A percentile compares a stretch with the other conserved stretches of the same genome.
Evolutionary conservation across 805 yeast species (phyloP).

Genomic region (Barnettozyma populi): DNA sequence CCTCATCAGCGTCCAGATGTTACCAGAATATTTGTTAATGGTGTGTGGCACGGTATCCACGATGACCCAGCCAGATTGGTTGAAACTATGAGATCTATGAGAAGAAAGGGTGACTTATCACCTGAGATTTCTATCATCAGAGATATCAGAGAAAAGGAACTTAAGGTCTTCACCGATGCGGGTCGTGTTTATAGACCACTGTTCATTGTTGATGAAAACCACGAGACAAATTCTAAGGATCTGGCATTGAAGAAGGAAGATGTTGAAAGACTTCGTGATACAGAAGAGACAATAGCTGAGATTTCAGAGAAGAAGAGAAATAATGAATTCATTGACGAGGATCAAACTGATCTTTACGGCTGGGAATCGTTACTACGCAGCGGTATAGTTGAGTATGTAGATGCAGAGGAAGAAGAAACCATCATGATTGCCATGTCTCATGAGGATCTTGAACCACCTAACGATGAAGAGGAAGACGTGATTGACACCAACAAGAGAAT

Average conservation of each 20-base stretch:
- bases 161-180: constrained; percentile 95
- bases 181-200: constrained; percentile 97
- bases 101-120: constrained; percentile 93
- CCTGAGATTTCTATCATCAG: constrained; percentile 96
- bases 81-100: constrained; percentile 81
- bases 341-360: constrained; percentile 38
- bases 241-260: constrained; percentile 82
- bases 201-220: constrained; percentile 86
- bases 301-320: not conserved
- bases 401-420: constrained; percentile 98
- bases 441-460: constrained; percentile 74
- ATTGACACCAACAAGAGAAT: constrained; percentile 67
- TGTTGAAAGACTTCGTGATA: constrained; percentile 59
- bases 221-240: constrained; percentile 57
- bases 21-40: constrained; percentile 92
- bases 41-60: constrained; percentile 99
- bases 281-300: constrained; percentile 35
- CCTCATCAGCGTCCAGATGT: constrained; percentile 90
- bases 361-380: constrained; percentile 81
- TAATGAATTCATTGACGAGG: constrained; percentile 43
- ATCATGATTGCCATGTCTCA: constrained; percentile 98
- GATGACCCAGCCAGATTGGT: constrained; percentile 92
- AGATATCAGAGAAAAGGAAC: constrained; percentile 94
- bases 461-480: constrained; percentile 37
- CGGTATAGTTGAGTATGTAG: constrained; percentile 94